phyloP scores from a whole-genome alignment of 2,329 filamentous ascomycete species.

The Colletotrichum sp. region DNA sequence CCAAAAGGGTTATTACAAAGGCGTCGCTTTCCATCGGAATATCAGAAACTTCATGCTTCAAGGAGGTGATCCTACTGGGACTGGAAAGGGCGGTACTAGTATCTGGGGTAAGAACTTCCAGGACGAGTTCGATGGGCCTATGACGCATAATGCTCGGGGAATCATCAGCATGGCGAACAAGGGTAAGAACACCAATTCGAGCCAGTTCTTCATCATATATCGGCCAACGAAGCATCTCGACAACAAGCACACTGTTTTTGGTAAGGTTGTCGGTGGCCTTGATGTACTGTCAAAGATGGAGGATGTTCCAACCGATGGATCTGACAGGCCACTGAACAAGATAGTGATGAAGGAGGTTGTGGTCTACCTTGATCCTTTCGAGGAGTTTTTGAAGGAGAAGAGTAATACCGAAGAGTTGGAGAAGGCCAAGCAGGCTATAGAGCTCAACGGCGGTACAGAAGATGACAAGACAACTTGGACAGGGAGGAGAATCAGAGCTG shows the following conservation, averaged over 20 bases:
- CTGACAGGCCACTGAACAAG: slow-evolving; percentile 75
- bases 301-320: slow-evolving; percentile 74
- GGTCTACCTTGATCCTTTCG: slow-evolving; percentile 93
- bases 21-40: slow-evolving; percentile 87
- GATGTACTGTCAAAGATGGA: slow-evolving; percentile 79
- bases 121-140: slow-evolving; percentile 89
- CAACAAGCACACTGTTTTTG: slow-evolving; percentile 97
- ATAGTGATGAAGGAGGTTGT: slow-evolving; percentile 83
- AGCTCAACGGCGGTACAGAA: slow-evolving; percentile 72
- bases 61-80: slow-evolving; percentile 91
- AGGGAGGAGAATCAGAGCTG: slow-evolving; percentile 80
- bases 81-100: slow-evolving; percentile 85
- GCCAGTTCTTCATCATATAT: slow-evolving; percentile 95
- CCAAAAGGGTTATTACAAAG: slow-evolving; percentile 88
- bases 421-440: slow-evolving; percentile 64
- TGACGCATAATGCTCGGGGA: slow-evolving; percentile 82
- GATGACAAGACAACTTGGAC: slow-evolving; percentile 96
- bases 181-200: slow-evolving; percentile 95
- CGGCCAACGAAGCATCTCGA: slow-evolving; percentile 84
- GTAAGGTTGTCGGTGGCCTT: slow-evolving; percentile 77
- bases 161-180: slow-evolving; percentile 97
- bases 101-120: slow-evolving; percentile 95
- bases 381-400: slow-evolving; percentile 84
- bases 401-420: slow-evolving; percentile 64
- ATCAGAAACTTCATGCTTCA: slow-evolving; percentile 98